Evolutionary conservation across 306 rosid species (phyloP).

Genomic region (Medicago arabica): DNA sequence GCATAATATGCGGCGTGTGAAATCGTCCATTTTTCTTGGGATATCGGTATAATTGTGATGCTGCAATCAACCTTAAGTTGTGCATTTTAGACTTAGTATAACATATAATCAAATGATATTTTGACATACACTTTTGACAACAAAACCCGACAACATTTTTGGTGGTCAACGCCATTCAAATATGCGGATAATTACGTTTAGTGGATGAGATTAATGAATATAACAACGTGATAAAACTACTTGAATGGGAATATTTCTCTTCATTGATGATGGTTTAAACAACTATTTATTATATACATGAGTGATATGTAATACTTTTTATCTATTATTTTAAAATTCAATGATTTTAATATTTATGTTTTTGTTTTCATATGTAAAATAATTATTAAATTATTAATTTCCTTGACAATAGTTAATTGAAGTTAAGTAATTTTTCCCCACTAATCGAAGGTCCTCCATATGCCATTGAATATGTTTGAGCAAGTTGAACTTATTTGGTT

Average conservation of each 20-base stretch:
- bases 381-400: too few species aligned
- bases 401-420: not conserved
- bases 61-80: not conserved
- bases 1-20: not conserved
- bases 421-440: not conserved
- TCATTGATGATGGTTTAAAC: not conserved
- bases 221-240: too few species aligned
- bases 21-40: not conserved
- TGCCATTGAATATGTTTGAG: conserved; percentile 1
- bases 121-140: not conserved
- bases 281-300: not conserved
- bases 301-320: too few species aligned
- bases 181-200: too few species aligned
- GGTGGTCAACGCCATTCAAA: too few species aligned
- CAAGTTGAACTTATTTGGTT: conserved; percentile 10
- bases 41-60: not conserved
- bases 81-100: not conserved
- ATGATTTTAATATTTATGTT: not conserved
- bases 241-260: too few species aligned
- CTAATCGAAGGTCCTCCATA: not conserved
- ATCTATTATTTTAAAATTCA: too few species aligned
- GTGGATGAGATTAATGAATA: too few species aligned
- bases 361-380: too few species aligned
- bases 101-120: not conserved
- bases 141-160: too few species aligned